Percentiles rank a stretch among this genome's conserved stretches.
These are phyloP conservation scores for Trichoderma koningii DNA, from an alignment of 2,329 filamentous ascomycete genomes.

Conservation along the genomic window DNA sequence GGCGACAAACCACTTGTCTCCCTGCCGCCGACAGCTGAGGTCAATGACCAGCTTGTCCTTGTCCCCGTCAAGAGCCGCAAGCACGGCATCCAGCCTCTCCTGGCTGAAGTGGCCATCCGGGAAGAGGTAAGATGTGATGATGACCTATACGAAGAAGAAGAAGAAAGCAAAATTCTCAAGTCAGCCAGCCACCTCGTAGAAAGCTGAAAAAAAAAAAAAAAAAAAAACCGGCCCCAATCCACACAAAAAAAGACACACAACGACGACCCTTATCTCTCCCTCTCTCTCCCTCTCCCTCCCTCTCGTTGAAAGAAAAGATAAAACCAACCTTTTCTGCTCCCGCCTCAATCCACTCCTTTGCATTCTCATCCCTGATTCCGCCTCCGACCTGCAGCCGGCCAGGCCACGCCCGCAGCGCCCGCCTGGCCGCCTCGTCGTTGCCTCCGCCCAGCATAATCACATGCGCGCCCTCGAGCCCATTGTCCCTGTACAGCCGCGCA, in stretches of 20 bases:
- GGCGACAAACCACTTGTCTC: constrained; percentile 86
- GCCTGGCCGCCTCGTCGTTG: constrained; percentile 76
- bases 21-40: constrained; percentile 81
- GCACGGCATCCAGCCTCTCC: constrained; percentile 70
- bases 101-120: constrained; percentile 80
- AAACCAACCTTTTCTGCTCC: constrained; percentile 80
- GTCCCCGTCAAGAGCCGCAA: constrained; percentile 71
- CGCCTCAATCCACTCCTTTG: constrained; percentile 78
- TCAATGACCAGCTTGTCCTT: constrained; percentile 87
- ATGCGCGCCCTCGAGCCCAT: constrained; percentile 76
- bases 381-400: constrained; percentile 84
- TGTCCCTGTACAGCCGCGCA: constrained; percentile 76
- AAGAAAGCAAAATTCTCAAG: too few relatives aligned
- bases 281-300: too few relatives aligned
- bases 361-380: constrained; percentile 87
- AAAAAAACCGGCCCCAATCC: not conserved
- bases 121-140: constrained; percentile 95
- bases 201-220: not conserved
- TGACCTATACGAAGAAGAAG: constrained; percentile 65
- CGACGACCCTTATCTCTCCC: not conserved
- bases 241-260: not conserved
- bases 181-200: not conserved
- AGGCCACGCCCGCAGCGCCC: constrained; percentile 78
- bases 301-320: too few relatives aligned
- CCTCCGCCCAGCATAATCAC: constrained; percentile 95